Conservation (phyloP, 108 stramenopile genomes). For the Pseudonitzschia pungens region DNA sequence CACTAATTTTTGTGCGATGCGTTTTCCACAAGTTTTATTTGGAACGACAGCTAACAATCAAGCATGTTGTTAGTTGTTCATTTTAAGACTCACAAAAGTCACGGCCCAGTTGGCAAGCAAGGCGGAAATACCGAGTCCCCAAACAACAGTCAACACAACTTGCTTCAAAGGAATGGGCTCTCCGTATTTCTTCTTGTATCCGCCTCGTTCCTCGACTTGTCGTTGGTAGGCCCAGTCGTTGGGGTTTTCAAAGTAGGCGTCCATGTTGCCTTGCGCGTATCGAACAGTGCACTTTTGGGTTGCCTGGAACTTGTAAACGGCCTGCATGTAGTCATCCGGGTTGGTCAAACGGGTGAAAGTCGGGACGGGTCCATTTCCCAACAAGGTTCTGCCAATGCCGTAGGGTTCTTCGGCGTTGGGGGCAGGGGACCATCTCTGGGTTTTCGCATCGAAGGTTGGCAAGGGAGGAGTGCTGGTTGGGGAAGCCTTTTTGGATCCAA, state of each 20-base stretch:
- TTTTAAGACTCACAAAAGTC: conserved; percentile 3
- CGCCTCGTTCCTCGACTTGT: conserved; percentile 52
- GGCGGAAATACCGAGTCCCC: conserved; percentile 28
- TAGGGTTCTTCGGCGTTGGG: conserved; percentile 42
- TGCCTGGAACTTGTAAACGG: conserved; percentile 69
- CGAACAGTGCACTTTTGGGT: conserved; percentile 43
- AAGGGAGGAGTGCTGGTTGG: background rate
- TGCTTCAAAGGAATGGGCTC: conserved; percentile 23
- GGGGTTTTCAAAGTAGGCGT: conserved; percentile 67
- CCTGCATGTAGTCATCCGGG: conserved; percentile 63
- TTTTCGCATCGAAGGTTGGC: conserved; percentile 15
- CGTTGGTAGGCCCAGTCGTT: conserved; percentile 73
- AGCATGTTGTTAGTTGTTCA: background rate
- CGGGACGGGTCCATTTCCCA: conserved; percentile 64
- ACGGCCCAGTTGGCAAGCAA: background rate
- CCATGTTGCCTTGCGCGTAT: conserved; percentile 75
- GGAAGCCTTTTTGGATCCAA: background rate
- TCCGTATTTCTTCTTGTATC: conserved; percentile 36
- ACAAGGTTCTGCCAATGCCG: conserved; percentile 48
- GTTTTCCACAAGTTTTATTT: too few species aligned
- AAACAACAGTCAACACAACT: conserved; percentile 36
- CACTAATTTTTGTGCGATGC: too few species aligned
- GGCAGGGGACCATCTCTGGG: conserved; percentile 3
- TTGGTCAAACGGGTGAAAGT: conserved; percentile 53
- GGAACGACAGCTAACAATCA: background rate